Evolutionary conservation across 345 rosid species (phyloP), one percentile per base, ranked within the genome.

Genomic region (Ailanthus altissimus): DNA sequence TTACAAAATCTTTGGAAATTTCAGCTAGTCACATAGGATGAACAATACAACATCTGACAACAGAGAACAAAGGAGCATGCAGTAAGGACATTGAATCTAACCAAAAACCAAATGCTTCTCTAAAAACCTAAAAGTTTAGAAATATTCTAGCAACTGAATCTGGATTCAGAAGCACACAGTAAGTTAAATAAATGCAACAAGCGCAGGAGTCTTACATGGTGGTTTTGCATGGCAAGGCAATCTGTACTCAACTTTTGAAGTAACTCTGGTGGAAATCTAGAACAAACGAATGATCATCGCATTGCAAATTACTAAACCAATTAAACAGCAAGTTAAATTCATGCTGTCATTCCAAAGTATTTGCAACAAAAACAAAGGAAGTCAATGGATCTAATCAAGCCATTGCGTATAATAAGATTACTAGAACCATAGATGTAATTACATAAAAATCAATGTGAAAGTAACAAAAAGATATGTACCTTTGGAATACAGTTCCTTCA

Each of bases 161-260:
- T 62, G 20, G 62, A 14, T 25, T 28, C 15, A 10, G 70, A 16
- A 71, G 51, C 18, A 53, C 16, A 62, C 20, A 74, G 3, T 45
- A 57, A 59, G 61, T n/a, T n/a, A n/a, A n/a, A n/a, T 40, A 68
- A n/a, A 38, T 54, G 60, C 28, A 56, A 63, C 68, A 61, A 25
- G 32, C n/a, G 50, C 47, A 68, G n/a, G 13, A 70, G 42, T 62
- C 93, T 88, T 78, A 95, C 99, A 83, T 68, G 89, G 82, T 95
- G 99, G 77, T 93, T 90, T 71, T 95, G 99, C 97, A 89, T 89
- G 72, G 92, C 94, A 81, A 95, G 92, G 72, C 98, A 89, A 78
- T 95, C 93, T 36, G 88, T 88, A 78, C 90, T 81, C 82, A 88
- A 80, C 78, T 87, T 91, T 68, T 71, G 73, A 74, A 90, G 88